Base-by-base conservation (phyloP, 768 basidiomycete genomes). In the Termitomyces sp. region DNA sequence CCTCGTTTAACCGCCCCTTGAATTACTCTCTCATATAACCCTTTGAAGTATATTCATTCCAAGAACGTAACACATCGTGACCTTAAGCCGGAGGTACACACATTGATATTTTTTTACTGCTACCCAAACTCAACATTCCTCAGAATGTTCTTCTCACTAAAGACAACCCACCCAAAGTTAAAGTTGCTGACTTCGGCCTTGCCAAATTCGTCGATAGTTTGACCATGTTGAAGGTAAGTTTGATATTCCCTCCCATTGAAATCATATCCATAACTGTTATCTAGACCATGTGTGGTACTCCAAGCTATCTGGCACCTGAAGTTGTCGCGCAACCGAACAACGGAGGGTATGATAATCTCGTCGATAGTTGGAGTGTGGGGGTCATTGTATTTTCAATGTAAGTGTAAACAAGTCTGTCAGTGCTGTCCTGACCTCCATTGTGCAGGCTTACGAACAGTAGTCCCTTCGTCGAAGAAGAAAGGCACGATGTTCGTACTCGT, bases 281-380 rank as follows among this genome's bases (percentile, higher is more conserved):
- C 16, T 68, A 91, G 86, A 96, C 96, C 0, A 93, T 96, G 91
- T 98, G 96, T 67, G 96, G 96, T 4, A 99, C 97, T 0, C 96
- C 96, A 0, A 88, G 86, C 65, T 98, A 98, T 71, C 86, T 97
- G 6, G 95, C 94, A 1, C 94, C 94, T 1, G 96, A 98, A 67
- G 93, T 99, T 36, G 90, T 98, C 53, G 77, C 76, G 63, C 88
- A 89, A 63, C 73, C 79, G 48, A 77, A 81, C 46, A 74, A 79
- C 33, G 77, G 84, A 59, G 96, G 95, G 3, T 98, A 99, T 69
- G 88, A 90, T 68, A 84, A 88, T 60, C 77, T 90, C 20, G 97
- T 98, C 54, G 97, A 99, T 70, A 94, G 92, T 64, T 99, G 95
- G 95, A 96, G 93, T 50, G 85, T 95, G 12, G 96, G 97, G 7